Evolutionary conservation across 768 basidiomycete species (phyloP).

Genomic region (Pleurotus tuoliensis): DNA sequence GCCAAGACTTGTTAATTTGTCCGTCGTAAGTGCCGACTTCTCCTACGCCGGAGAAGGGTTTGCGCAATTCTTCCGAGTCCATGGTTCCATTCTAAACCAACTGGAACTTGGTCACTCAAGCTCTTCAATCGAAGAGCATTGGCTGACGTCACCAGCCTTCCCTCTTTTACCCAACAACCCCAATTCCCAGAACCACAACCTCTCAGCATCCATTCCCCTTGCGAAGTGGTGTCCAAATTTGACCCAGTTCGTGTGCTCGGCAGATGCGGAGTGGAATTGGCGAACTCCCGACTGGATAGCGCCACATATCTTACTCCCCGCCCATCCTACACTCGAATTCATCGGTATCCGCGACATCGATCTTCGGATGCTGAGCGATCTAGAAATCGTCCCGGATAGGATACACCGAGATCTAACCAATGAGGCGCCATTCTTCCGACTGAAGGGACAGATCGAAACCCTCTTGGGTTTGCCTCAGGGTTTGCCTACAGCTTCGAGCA

Average conservation of each 20-base stretch:
- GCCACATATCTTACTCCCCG: conserved; percentile 65
- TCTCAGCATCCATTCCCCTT: conserved; percentile 37
- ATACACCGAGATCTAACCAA: conserved; percentile 24
- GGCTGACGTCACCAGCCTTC: conserved; percentile 44
- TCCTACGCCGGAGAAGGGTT: conserved; percentile 66
- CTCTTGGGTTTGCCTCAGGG: conserved; percentile 32
- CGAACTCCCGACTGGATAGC: conserved; percentile 77
- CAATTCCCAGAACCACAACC: conserved; percentile 23
- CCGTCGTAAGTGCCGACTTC: conserved; percentile 68
- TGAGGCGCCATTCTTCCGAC: conserved; percentile 57
- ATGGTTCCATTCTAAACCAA: conserved; percentile 58
- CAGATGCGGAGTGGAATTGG: conserved; percentile 83
- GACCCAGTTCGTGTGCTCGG: conserved; percentile 65
- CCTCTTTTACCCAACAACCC: conserved; percentile 32
- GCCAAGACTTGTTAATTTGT: conserved; percentile 59
- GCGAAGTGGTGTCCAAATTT: conserved; percentile 71
- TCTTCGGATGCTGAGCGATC: conserved; percentile 50
- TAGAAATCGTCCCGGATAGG: conserved; percentile 22
- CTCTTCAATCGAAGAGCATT: conserved; percentile 63
- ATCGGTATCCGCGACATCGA: conserved; percentile 75
- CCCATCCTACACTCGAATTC: conserved; percentile 56
- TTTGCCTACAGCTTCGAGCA: conserved; percentile 15
- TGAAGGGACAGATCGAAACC: conserved; percentile 61
- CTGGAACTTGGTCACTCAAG: conserved; percentile 73
- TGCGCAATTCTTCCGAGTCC: conserved; percentile 58